Conservation (phyloP, 495 filamentous ascomycete species). For the Friedmanniomyces endolithicus region DNA sequence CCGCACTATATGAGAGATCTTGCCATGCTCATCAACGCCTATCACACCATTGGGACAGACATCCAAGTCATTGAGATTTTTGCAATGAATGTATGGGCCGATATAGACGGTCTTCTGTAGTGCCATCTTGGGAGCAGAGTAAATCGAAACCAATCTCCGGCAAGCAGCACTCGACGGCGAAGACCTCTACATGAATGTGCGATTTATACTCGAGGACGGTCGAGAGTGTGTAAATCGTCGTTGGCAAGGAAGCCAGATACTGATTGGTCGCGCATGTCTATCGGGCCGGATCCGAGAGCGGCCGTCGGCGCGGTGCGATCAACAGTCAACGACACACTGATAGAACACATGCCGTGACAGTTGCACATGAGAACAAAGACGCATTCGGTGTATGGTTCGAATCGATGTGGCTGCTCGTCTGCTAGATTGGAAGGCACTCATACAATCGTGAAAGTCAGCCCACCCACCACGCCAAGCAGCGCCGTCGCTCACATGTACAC, state of each 20-base stretch:
- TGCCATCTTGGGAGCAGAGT: background rate
- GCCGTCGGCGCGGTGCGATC: background rate
- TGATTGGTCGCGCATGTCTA: background rate
- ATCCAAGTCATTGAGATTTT: slow-evolving; percentile 43
- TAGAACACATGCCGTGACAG: too few species aligned
- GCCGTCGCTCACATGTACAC: slow-evolving; percentile 1
- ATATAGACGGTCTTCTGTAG: slow-evolving; percentile 28
- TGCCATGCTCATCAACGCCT: slow-evolving; percentile 53
- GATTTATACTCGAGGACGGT: too few species aligned
- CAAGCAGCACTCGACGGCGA: too few species aligned
- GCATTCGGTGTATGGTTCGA: too few species aligned
- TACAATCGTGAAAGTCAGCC: background rate
- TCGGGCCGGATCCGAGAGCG: background rate
- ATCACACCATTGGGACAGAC: slow-evolving; percentile 48
- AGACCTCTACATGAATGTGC: background rate
- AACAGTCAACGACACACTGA: background rate
- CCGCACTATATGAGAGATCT: slow-evolving; percentile 47
- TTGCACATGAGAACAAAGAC: too few species aligned
- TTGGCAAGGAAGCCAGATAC: background rate
- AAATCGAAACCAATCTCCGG: too few species aligned
- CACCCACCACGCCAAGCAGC: background rate
- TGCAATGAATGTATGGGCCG: slow-evolving; percentile 49
- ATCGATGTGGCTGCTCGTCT: too few species aligned
- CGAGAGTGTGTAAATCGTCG: background rate
- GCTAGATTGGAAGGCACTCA: too few species aligned